Evolutionary conservation across 345 rosid genomes (phyloP).

Genomic region (Turritis glabra): DNA sequence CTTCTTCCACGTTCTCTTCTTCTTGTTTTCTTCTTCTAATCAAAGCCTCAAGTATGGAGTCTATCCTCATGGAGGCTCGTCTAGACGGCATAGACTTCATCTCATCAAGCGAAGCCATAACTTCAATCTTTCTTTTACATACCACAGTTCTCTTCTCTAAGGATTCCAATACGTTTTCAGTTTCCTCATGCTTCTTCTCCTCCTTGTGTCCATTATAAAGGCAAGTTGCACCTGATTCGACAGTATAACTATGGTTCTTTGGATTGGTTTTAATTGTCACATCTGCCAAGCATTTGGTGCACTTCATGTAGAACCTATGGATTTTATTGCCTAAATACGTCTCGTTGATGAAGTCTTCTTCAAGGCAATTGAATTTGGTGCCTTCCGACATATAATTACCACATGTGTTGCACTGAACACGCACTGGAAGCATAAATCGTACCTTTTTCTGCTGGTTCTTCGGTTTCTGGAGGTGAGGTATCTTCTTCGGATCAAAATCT

Average conservation of each 20-base stretch:
- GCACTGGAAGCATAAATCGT: slow-evolving; percentile 83
- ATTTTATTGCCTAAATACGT: slow-evolving; percentile 36
- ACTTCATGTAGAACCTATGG: slow-evolving; percentile 75
- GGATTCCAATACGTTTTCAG: slow-evolving; percentile 66
- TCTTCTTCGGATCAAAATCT: slow-evolving; percentile 72
- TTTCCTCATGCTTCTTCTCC: slow-evolving; percentile 48
- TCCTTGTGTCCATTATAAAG: slow-evolving; percentile 42
- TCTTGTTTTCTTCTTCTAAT: slow-evolving; percentile 53
- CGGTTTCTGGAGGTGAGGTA: slow-evolving; percentile 43
- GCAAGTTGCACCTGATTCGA: slow-evolving; percentile 70
- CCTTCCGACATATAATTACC: slow-evolving; percentile 80
- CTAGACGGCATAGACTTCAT: slow-evolving; percentile 78
- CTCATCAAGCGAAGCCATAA: slow-evolving; percentile 76
- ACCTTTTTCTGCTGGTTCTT: slow-evolving; percentile 59
- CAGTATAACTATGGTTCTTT: slow-evolving; percentile 61
- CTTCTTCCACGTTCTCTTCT: slow-evolving; percentile 52
- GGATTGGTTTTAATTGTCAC: slow-evolving; percentile 71
- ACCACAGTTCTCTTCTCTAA: slow-evolving; percentile 68
- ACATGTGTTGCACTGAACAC: slow-evolving; percentile 72
- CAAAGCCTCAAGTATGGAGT: slow-evolving; percentile 78
- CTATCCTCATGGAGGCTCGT: slow-evolving; percentile 72
- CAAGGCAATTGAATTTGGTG: slow-evolving; percentile 76
- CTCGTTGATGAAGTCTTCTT: slow-evolving; percentile 71
- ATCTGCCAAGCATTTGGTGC: slow-evolving; percentile 76
- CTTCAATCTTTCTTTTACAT: slow-evolving; percentile 81